Evolutionary conservation across 1,139 yeast genomes (phyloP).

Genomic region (Nakaseomyces delphensis): DNA sequence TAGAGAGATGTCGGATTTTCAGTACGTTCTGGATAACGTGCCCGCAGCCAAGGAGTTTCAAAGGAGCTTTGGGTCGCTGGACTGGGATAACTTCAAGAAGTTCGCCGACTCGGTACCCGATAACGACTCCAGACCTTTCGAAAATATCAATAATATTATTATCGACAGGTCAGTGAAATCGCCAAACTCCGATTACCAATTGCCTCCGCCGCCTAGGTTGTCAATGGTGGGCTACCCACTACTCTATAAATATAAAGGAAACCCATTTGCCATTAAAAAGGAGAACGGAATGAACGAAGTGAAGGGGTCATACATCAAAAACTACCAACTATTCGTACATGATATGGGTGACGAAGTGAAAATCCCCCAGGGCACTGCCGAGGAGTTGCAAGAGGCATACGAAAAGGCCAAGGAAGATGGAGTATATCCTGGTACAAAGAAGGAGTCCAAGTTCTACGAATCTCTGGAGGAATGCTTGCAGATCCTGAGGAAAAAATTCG

Average conservation of each 20-base stretch:
- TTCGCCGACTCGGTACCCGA: slow-evolving; percentile 40
- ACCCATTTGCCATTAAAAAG: slow-evolving; percentile 45
- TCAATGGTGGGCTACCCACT: slow-evolving; percentile 70
- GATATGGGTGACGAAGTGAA: slow-evolving; percentile 24
- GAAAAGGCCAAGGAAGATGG: slow-evolving; percentile 28
- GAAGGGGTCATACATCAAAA: slow-evolving; percentile 34
- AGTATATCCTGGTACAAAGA: slow-evolving; percentile 28
- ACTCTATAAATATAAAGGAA: slow-evolving; percentile 55
- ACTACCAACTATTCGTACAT: slow-evolving; percentile 30
- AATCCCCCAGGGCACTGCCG: slow-evolving; percentile 40
- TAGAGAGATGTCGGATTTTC: slow-evolving; percentile 85
- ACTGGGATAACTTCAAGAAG: slow-evolving; percentile 30
- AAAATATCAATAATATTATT: slow-evolving; percentile 23
- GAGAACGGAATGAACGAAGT: slow-evolving; percentile 40
- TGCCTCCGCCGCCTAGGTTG: slow-evolving; percentile 83
- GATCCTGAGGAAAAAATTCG: slow-evolving; percentile 48
- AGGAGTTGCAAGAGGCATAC: slow-evolving; percentile 34
- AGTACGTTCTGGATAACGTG: slow-evolving; percentile 55
- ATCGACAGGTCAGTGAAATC: slow-evolving; percentile 31
- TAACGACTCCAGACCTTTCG: slow-evolving; percentile 31
- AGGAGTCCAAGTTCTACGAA: slow-evolving; percentile 34
- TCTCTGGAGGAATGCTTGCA: slow-evolving; percentile 37
- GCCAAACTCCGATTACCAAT: slow-evolving; percentile 43
- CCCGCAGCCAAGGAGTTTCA: slow-evolving; percentile 38
- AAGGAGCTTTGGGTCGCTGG: slow-evolving; percentile 26